A percentile compares a stretch with the other conserved stretches of the same genome.
phyloP scores from a whole-genome alignment of 2,329 filamentous ascomycete genomes.

The Sporothrix euskadiensis region DNA sequence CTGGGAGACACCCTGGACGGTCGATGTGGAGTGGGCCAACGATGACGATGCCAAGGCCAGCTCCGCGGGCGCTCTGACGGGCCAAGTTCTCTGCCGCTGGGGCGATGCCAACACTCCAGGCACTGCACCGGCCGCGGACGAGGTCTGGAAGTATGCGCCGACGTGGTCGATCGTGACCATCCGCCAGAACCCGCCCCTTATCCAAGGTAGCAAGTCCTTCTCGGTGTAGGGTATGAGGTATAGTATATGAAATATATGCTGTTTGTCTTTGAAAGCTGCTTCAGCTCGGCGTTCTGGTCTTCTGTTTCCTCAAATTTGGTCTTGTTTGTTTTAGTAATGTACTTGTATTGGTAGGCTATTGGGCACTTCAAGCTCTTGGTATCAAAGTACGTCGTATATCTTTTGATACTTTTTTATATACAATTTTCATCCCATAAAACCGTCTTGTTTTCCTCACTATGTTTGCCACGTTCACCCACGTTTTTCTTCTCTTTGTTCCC shows the following conservation, averaged over 20 bases:
- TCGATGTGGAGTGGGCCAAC: conserved; percentile 67
- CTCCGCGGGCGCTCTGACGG: conserved; percentile 48
- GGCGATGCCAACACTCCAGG: conserved; percentile 75
- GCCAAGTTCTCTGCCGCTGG: conserved; percentile 78
- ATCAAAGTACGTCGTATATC: neutral
- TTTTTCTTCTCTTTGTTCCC: neutral
- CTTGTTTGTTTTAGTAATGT: neutral
- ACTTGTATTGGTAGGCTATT: neutral
- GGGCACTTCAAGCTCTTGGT: neutral
- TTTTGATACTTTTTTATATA: neutral
- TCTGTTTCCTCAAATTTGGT: neutral
- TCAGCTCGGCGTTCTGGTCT: neutral
- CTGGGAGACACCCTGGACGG: conserved; percentile 74
- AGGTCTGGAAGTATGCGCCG: conserved; percentile 73
- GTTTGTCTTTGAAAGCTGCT: neutral
- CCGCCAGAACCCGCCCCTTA: conserved; percentile 75
- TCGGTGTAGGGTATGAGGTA: conserved; percentile 43
- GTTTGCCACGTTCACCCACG: neutral
- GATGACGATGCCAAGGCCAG: conserved; percentile 32
- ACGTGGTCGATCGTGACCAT: conserved; percentile 71
- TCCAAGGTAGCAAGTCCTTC: conserved; percentile 76
- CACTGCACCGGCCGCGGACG: conserved; percentile 79
- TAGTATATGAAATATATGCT: no score
- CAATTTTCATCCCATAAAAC: neutral
- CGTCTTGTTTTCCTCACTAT: neutral